These are phyloP conservation scores for Decorospora gaudefroyi DNA, from an alignment of 2,329 filamentous ascomycete genomes.

Conservation along the genomic window DNA sequence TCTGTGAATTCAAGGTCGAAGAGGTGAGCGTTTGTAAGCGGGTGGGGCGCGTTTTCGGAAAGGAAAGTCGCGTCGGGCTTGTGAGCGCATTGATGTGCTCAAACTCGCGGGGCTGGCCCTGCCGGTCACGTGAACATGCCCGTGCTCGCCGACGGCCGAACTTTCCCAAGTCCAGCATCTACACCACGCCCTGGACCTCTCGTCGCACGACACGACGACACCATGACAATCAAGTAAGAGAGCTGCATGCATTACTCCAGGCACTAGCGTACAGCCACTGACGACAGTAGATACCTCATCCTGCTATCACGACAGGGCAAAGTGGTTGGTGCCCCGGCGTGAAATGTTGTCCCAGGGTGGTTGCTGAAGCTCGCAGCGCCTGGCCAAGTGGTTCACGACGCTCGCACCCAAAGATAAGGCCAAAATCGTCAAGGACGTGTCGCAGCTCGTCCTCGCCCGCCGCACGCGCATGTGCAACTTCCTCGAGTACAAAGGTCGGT, in stretches of 20 bases:
- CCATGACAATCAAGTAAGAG: slow-evolving; percentile 62
- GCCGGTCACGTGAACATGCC: too few species aligned
- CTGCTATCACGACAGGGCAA: slow-evolving; percentile 97
- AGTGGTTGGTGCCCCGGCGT: slow-evolving; percentile 71
- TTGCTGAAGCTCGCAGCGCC: slow-evolving; percentile 66
- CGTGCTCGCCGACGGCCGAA: slow-evolving; percentile 24
- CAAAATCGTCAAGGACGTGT: slow-evolving; percentile 99
- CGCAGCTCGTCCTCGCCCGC: slow-evolving; percentile 92
- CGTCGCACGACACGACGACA: slow-evolving; percentile 17
- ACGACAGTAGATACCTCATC: slow-evolving; percentile 79
- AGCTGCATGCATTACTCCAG: not conserved
- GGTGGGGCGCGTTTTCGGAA: slow-evolving; percentile 16
- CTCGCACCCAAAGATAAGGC: slow-evolving; percentile 97
- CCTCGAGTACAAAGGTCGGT: slow-evolving; percentile 92
- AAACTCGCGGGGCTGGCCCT: slow-evolving; percentile 31
- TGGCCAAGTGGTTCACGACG: slow-evolving; percentile 99
- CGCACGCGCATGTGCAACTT: slow-evolving; percentile 99
- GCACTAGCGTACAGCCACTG: not conserved
- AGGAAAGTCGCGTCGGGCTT: slow-evolving; percentile 4
- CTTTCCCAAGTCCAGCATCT: slow-evolving; percentile 7
- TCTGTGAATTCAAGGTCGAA: slow-evolving; percentile 1
- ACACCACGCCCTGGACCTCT: slow-evolving; percentile 15
- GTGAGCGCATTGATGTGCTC: slow-evolving; percentile 31
- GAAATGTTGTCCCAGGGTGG: slow-evolving; percentile 29
- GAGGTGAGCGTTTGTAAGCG: slow-evolving; percentile 28